phyloP scores from a whole-genome alignment of 768 basidiomycete species.

The Tylopilus intermedius region DNA sequence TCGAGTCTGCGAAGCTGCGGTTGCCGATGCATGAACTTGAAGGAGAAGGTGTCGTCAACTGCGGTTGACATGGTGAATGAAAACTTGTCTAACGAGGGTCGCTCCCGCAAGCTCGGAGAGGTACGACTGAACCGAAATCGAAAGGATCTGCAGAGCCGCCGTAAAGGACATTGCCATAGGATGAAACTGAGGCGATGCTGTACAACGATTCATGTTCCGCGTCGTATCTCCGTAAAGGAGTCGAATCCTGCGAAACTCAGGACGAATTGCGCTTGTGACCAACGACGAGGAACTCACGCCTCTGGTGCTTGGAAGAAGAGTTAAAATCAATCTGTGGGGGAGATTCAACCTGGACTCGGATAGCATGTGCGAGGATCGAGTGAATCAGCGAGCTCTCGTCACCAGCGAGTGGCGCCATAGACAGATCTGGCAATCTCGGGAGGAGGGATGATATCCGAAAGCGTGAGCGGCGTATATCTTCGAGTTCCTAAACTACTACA shows the following conservation, averaged over 20 bases:
- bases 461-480: conserved; percentile 38
- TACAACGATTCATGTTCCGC: too few species aligned
- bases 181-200: too few species aligned
- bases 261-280: conserved; percentile 34
- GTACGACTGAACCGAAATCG: conserved; percentile 45
- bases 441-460: conserved; percentile 75
- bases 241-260: too few species aligned
- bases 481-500: too few species aligned
- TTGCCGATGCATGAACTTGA: too few species aligned
- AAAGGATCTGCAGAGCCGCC: conserved; percentile 25
- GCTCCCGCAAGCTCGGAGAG: conserved; percentile 13
- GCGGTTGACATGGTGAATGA: too few species aligned
- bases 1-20: too few species aligned
- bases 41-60: too few species aligned
- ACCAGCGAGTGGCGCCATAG: conserved; percentile 39
- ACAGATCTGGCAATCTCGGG: conserved; percentile 45
- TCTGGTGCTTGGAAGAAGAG: conserved; percentile 34
- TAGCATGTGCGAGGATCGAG: conserved; percentile 51
- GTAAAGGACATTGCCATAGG: conserved; percentile 65
- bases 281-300: conserved; percentile 16
- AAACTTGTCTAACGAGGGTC: too few species aligned
- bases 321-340: conserved; percentile 41
- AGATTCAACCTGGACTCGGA: conserved; percentile 35
- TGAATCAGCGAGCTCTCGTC: conserved; percentile 52
- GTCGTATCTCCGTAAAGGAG: too few species aligned